These are phyloP conservation scores for Discostella stelligera DNA, from an alignment of 352 stramenopile genomes.

Conservation along the genomic window DNA sequence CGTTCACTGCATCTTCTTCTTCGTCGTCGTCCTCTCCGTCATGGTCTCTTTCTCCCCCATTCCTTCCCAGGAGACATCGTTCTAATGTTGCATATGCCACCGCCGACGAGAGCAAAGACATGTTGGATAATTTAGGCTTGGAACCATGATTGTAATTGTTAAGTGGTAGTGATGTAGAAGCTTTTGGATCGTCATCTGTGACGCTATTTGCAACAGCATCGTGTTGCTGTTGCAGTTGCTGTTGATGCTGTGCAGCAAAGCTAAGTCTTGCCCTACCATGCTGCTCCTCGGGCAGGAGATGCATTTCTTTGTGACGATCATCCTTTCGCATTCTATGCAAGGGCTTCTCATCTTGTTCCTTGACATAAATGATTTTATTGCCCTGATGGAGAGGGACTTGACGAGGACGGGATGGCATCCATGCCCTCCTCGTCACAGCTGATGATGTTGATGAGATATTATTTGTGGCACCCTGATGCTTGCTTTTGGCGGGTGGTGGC, in stretches of 20 bases:
- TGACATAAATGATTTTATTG: too few species aligned
- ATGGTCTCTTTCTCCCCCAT: slow-evolving; percentile 11
- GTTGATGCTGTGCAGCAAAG: not conserved
- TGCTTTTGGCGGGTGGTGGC: not conserved
- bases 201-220: not conserved
- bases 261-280: too few species aligned
- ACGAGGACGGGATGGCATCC: not conserved
- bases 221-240: not conserved
- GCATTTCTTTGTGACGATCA: not conserved
- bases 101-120: slow-evolving; percentile 33
- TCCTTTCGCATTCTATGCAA: not conserved
- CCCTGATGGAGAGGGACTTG: not conserved
- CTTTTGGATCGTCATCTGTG: not conserved
- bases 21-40: slow-evolving; percentile 4
- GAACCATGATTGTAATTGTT: slow-evolving; percentile 1
- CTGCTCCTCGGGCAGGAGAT: not conserved
- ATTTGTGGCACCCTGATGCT: not conserved
- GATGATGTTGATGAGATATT: too few species aligned
- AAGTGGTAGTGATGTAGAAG: not conserved
- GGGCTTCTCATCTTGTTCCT: too few species aligned
- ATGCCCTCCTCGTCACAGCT: not conserved
- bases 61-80: slow-evolving; percentile 32
- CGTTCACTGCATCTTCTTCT: not conserved
- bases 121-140: slow-evolving; percentile 40
- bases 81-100: slow-evolving; percentile 44